These are phyloP conservation scores for Trametes polyzona DNA, from an alignment of 1,284 basidiomycete genomes.

Conservation along the genomic window DNA sequence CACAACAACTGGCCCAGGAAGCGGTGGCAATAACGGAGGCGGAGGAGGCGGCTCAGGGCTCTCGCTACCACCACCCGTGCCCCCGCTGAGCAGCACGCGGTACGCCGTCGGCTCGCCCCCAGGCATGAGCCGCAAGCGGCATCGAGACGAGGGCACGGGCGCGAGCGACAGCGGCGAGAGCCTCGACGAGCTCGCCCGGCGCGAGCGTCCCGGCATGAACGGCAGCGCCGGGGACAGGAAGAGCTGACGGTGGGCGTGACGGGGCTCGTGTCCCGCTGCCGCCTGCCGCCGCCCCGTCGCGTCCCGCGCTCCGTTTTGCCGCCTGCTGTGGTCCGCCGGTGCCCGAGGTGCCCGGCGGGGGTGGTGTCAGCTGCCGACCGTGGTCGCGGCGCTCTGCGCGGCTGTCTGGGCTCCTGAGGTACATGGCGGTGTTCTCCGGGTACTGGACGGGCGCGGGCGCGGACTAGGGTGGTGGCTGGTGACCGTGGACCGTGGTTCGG, in stretches of 20 bases:
- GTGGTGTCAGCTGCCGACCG: not conserved
- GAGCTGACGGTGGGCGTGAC: constrained; percentile 1
- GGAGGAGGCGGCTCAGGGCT: constrained; percentile 7
- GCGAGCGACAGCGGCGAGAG: constrained; percentile 17
- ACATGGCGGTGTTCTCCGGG: too few relatives aligned
- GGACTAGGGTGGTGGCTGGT: constrained; percentile 1
- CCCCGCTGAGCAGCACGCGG: constrained; percentile 29
- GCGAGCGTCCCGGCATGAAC: constrained; percentile 7
- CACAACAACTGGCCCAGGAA: not conserved
- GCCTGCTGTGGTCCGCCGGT: too few relatives aligned
- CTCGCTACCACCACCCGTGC: constrained; percentile 25
- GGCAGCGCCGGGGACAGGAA: constrained; percentile 9
- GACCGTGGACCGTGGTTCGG: too few relatives aligned
- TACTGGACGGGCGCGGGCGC: not conserved
- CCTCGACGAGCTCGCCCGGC: constrained; percentile 10
- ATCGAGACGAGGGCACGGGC: constrained; percentile 24
- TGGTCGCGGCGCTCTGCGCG: not conserved
- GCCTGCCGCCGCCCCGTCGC: too few relatives aligned
- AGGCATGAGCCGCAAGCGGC: constrained; percentile 27
- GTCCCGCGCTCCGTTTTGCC: too few relatives aligned
- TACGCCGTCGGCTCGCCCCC: constrained; percentile 23
- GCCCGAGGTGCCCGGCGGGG: not conserved
- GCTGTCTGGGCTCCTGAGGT: not conserved
- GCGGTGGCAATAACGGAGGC: not conserved
- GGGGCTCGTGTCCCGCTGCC: not conserved